Conservation (phyloP, 2,329 filamentous ascomycete genomes). For the Parascedosporium putredinis region DNA sequence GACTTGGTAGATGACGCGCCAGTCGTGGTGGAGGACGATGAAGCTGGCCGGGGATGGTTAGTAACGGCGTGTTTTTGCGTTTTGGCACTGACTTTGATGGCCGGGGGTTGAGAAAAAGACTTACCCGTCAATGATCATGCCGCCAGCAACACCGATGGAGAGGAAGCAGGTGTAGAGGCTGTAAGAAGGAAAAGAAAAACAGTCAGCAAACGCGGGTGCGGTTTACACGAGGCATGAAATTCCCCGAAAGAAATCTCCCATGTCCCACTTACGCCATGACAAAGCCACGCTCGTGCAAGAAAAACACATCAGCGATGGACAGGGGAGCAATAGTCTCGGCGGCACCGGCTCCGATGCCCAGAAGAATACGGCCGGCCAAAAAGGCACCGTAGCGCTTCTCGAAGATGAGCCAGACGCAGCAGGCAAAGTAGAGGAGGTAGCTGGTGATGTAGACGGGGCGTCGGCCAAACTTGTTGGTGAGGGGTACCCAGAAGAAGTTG, state of each 20-base stretch:
- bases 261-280: slow-evolving; percentile 30
- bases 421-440: slow-evolving; percentile 31
- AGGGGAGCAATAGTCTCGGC: slow-evolving; percentile 40
- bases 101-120: slow-evolving; percentile 15
- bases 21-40: slow-evolving; percentile 36
- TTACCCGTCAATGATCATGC: slow-evolving; percentile 28
- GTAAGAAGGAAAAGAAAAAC: background rate
- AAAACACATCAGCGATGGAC: slow-evolving; percentile 45
- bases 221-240: background rate
- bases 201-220: slow-evolving; percentile 12
- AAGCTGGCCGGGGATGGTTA: too few species aligned
- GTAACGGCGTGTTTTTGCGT: too few species aligned
- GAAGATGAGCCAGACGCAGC: slow-evolving; percentile 31
- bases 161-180: slow-evolving; percentile 28
- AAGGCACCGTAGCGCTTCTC: slow-evolving; percentile 29
- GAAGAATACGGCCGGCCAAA: slow-evolving; percentile 35
- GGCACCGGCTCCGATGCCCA: slow-evolving; percentile 43
- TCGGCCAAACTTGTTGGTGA: slow-evolving; percentile 34
- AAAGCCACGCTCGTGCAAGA: slow-evolving; percentile 42
- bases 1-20: slow-evolving; percentile 42
- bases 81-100: too few species aligned
- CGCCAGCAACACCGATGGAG: slow-evolving; percentile 30
- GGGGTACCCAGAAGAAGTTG: slow-evolving; percentile 35
- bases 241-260: background rate
- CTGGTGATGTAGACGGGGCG: slow-evolving; percentile 31